phyloP scores from a whole-genome alignment of 108 stramenopile species.

The Cyclotella sp. region DNA sequence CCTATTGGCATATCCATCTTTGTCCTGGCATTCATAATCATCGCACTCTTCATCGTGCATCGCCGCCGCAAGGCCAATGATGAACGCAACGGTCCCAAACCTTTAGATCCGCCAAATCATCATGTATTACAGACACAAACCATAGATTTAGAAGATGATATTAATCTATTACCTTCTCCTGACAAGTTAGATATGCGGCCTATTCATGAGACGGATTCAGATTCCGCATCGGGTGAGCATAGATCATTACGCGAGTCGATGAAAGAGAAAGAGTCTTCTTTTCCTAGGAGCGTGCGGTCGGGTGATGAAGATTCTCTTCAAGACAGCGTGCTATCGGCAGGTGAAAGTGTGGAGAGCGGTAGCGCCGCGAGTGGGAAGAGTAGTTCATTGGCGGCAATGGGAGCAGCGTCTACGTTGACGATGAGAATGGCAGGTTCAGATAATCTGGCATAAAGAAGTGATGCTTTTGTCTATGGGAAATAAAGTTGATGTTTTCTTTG shows the following conservation, averaged over 20 bases:
- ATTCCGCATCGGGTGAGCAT: neutral
- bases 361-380: conserved; percentile 1
- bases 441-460: neutral
- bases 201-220: conserved; percentile 10
- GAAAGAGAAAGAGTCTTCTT: neutral
- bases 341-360: conserved; percentile 8
- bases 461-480: too few species aligned
- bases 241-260: neutral
- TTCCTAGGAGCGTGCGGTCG: neutral
- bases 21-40: neutral
- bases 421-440: conserved; percentile 1
- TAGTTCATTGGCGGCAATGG: neutral
- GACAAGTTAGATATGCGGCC: conserved; percentile 18
- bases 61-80: conserved; percentile 1
- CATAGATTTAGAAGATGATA: conserved; percentile 19
- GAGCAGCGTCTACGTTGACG: conserved; percentile 3
- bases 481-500: too few species aligned
- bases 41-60: neutral
- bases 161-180: conserved; percentile 6
- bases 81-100: conserved; percentile 3
- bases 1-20: neutral
- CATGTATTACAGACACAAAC: neutral
- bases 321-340: neutral
- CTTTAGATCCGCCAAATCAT: neutral
- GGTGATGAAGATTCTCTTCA: neutral